Evolutionary conservation across 73 alveolate species (phyloP).

Genomic region (Paramecium pentaurelia): DNA sequence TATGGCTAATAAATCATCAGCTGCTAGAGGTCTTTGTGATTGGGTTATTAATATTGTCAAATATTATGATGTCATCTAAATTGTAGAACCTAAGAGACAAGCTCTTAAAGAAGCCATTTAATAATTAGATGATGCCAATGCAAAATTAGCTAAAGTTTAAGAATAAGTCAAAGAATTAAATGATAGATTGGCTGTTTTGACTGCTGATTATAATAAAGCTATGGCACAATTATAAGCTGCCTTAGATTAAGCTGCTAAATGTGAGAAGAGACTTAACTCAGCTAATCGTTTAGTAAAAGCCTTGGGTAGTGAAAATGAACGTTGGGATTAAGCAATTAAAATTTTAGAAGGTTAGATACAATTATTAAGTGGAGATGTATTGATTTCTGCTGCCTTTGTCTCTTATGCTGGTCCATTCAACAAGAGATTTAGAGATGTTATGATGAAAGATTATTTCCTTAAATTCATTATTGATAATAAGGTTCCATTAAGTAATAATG

Average conservation of each 20-base stretch:
- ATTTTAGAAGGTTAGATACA: conserved; percentile 77
- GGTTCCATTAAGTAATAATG: conserved; percentile 95
- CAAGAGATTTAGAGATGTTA: conserved; percentile 95
- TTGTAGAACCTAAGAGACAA: conserved; percentile 99
- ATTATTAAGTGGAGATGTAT: conserved; percentile 97
- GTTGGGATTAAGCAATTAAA: conserved; percentile 94
- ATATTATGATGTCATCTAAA: conserved; percentile 97
- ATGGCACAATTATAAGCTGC: conserved; percentile 99
- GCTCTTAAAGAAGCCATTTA: conserved; percentile 93
- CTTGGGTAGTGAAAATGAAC: conserved; percentile 95
- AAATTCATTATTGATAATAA: conserved; percentile 91
- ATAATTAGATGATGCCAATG: conserved; percentile 95
- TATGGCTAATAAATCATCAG: conserved; percentile 76
- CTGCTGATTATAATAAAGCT: conserved; percentile 96
- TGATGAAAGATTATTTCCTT: conserved; percentile 90
- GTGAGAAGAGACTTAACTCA: conserved; percentile 94
- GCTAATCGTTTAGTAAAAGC: conserved; percentile 98
- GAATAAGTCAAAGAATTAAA: conserved; percentile 90
- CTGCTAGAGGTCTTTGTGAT: conserved; percentile 90
- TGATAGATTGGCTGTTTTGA: conserved; percentile 85
- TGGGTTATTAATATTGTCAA: conserved; percentile 92
- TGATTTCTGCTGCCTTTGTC: conserved; percentile 98
- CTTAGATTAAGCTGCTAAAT: conserved; percentile 94
- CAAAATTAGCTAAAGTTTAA: conserved; percentile 89
- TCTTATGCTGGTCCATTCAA: conserved; percentile 99